Evolutionary conservation across 768 basidiomycete genomes (phyloP).

Genomic region (Psilocybe azurescens): DNA sequence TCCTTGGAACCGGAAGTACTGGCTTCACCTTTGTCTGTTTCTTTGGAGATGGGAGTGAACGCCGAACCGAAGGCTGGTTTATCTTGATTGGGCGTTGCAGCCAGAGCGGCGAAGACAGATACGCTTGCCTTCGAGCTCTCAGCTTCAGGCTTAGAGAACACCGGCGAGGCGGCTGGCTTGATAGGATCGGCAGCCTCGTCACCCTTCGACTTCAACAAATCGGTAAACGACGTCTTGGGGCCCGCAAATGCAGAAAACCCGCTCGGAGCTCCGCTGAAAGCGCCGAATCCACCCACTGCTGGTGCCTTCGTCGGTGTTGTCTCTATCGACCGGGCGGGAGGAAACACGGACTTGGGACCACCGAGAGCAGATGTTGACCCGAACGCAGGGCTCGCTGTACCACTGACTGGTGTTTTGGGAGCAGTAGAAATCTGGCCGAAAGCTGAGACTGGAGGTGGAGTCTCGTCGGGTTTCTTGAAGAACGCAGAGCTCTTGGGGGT

Average conservation of each 20-base stretch:
- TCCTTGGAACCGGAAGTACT: slow-evolving; percentile 2
- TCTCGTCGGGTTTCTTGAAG: slow-evolving; percentile 44
- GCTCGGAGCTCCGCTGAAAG: slow-evolving; percentile 49
- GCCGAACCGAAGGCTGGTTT: slow-evolving; percentile 1
- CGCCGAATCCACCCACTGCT: slow-evolving; percentile 50
- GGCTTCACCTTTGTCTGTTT: slow-evolving; percentile 9
- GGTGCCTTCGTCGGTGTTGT: slow-evolving; percentile 34
- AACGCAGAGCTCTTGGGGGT: slow-evolving; percentile 57
- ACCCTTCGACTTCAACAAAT: slow-evolving; percentile 53
- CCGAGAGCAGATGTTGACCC: slow-evolving; percentile 43
- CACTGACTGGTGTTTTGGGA: slow-evolving; percentile 25
- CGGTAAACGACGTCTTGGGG: slow-evolving; percentile 56
- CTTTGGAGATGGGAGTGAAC: slow-evolving; percentile 11
- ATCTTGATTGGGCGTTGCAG: not conserved
- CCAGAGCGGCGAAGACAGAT: slow-evolving; percentile 20
- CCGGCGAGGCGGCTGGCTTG: slow-evolving; percentile 7
- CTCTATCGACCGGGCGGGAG: slow-evolving; percentile 28
- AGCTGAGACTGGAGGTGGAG: slow-evolving; percentile 40
- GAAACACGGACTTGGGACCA: slow-evolving; percentile 37
- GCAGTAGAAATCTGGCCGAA: slow-evolving; percentile 35
- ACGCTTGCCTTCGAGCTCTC: slow-evolving; percentile 6
- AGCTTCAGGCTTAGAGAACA: slow-evolving; percentile 6
- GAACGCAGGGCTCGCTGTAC: slow-evolving; percentile 31
- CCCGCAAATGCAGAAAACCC: slow-evolving; percentile 49
- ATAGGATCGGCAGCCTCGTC: slow-evolving; percentile 22